These are phyloP conservation scores for Cucurbita pepo DNA, from an alignment of 306 rosid genomes.

Conservation along the genomic window DNA sequence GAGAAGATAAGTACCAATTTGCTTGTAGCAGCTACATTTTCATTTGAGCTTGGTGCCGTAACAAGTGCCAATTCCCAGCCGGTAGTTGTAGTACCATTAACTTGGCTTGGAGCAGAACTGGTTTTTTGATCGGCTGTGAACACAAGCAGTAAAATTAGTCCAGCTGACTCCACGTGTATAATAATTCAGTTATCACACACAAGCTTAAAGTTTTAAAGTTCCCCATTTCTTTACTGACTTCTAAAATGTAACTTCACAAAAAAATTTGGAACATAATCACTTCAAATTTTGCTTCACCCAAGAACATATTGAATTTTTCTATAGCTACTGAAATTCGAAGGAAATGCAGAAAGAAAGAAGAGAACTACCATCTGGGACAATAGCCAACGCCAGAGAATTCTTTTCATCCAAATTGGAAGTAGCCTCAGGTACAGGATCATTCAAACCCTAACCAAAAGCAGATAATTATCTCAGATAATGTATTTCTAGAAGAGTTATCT, in stretches of 20 bases:
- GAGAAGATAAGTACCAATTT: slow-evolving; percentile 44
- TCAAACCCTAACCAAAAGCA: slow-evolving; percentile 48
- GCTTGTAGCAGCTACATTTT: slow-evolving; percentile 58
- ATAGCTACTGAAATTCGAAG: background rate
- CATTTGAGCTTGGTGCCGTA: slow-evolving; percentile 90
- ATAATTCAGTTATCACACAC: background rate
- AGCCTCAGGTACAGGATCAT: slow-evolving; percentile 57
- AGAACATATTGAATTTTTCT: background rate
- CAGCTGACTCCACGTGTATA: background rate
- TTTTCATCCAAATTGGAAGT: slow-evolving; percentile 75
- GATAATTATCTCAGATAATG: background rate
- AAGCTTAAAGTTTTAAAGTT: background rate
- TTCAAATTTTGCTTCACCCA: slow-evolving; percentile 1
- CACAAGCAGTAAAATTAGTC: slow-evolving; percentile 4
- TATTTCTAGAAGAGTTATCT: background rate
- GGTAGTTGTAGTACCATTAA: slow-evolving; percentile 60
- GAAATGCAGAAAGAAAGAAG: slow-evolving; percentile 10
- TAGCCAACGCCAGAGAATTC: slow-evolving; percentile 88
- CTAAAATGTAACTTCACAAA: background rate
- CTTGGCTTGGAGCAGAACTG: slow-evolving; percentile 41
- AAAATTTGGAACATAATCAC: background rate
- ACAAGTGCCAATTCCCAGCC: slow-evolving; percentile 99
- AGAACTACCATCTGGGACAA: slow-evolving; percentile 61
- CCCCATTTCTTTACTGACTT: background rate
- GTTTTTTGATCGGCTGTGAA: slow-evolving; percentile 59